Base-by-base conservation (phyloP, 495 filamentous ascomycete genomes). In the Geoglossum glabrum region DNA sequence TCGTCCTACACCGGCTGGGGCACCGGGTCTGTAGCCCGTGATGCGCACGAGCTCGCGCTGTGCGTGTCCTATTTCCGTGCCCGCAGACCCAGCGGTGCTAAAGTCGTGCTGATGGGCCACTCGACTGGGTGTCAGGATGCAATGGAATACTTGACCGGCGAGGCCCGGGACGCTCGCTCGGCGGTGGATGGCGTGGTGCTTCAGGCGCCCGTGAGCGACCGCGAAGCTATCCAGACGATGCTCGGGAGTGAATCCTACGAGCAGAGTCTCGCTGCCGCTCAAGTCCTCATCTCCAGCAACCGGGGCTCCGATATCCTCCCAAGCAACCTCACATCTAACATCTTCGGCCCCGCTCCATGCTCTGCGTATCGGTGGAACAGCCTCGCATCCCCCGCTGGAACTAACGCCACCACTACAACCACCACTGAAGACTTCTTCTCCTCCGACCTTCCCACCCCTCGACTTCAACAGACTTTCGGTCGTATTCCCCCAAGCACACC, bases 61-160 rank as follows among this genome's bases (percentile, higher is more conserved):
- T 76, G 84, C 54, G 84, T 95, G n/a, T 65, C 72, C 21, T 90
- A 89, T 64, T 78, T 95, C 54, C 73, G 73, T 2, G 57, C 49
- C 15, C 47, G 67, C 40, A 61, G 66, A 4, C 63, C 66, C 0
- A 21, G n/a, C 36, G 46, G 55, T 0, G 69, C 65, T 10, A 86
- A 83, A 64, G 71, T 95, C n/a, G 82, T 90, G 9, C 66, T 96
- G 11, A 79, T 98, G 77, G 92, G 92, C 10, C 87, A 94, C 61
- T 89, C 84, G 1, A 87, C 83, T 0, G 92, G 92, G 1, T 87
- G 85, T 60, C 92, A 95, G 71, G 88, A 94, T 64, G 80, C 85
- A 33, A 75, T 96, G 68, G 79, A 86, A 57, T 94, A 92, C 64
- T 69, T 86, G 4, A 65, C 56, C 47, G 61, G 28, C 52, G 58